phyloP scores from a whole-genome alignment of 2,329 filamentous ascomycete species.

The Remersonia thermophila region DNA sequence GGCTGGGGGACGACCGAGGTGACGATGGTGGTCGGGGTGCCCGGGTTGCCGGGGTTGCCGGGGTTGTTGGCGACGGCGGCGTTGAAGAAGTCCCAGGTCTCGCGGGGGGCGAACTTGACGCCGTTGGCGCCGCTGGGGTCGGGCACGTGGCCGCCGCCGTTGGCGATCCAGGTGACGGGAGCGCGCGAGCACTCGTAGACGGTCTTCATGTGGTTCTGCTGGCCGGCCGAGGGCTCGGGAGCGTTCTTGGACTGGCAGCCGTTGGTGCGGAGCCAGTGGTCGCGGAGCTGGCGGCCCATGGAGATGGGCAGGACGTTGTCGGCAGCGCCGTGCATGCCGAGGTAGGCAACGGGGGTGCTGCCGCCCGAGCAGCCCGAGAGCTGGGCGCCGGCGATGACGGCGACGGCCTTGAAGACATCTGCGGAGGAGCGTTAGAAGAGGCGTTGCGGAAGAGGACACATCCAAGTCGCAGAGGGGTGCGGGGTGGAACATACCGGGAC shows the following conservation, averaged over 20 bases:
- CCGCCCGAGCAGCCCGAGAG: constrained; percentile 10
- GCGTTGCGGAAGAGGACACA: no score
- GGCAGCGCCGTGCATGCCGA: constrained; percentile 11
- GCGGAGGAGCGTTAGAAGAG: constrained; percentile 5
- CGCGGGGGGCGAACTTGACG: constrained; percentile 11
- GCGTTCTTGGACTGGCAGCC: constrained; percentile 10
- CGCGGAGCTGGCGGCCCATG: constrained; percentile 10
- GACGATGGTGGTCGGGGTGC: not conserved
- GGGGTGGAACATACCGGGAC: constrained; percentile 16
- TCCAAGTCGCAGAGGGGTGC: no score
- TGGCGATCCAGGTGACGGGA: constrained; percentile 14
- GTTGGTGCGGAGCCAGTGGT: constrained; percentile 12
- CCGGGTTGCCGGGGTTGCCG: not conserved
- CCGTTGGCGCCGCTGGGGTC: constrained; percentile 11
- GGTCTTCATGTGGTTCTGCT: constrained; percentile 11
- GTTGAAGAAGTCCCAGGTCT: constrained; percentile 15
- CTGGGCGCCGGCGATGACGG: constrained; percentile 8
- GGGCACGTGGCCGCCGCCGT: constrained; percentile 14
- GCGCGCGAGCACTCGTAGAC: constrained; percentile 9
- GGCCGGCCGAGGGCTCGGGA: constrained; percentile 5
- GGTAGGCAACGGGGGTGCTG: constrained; percentile 10
- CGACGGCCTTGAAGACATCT: constrained; percentile 26
- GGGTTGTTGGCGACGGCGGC: not conserved
- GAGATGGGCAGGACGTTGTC: constrained; percentile 10
- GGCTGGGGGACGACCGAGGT: constrained; percentile 1